These are phyloP conservation scores for Chlorella sp. DNA, from an alignment of 139 green algal species.

Conservation along the genomic window DNA sequence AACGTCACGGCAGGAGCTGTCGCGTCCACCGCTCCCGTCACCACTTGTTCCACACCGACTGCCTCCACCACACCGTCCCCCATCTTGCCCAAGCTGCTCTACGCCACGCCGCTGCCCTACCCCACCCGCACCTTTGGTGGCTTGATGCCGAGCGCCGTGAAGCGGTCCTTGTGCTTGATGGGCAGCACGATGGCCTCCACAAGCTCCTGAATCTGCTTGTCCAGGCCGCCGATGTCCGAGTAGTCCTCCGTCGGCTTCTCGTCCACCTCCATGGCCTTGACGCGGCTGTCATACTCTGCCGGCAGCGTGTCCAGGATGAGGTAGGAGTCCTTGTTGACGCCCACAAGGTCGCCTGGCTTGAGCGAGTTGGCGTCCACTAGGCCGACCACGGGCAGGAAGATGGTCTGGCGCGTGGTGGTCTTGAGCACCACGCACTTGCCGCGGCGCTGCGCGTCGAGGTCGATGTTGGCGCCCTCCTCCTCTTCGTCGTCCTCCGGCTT, in stretches of 20 bases:
- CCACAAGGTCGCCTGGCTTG: slow-evolving; percentile 91
- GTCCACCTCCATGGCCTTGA: slow-evolving; percentile 97
- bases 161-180: slow-evolving; percentile 95
- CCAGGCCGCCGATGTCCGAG: slow-evolving; percentile 92
- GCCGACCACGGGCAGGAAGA: slow-evolving; percentile 97
- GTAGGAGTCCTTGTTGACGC: slow-evolving; percentile 99
- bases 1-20: no score
- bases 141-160: slow-evolving; percentile 87
- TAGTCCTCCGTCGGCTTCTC: slow-evolving; percentile 99
- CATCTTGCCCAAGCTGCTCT: no score
- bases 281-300: slow-evolving; percentile 95
- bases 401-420: slow-evolving; percentile 93
- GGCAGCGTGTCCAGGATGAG: slow-evolving; percentile 96
- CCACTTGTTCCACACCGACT: no score
- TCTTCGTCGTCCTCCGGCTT: slow-evolving; percentile 88
- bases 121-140: slow-evolving; percentile 82
- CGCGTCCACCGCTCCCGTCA: no score
- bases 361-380: slow-evolving; percentile 87
- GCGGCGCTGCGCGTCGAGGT: slow-evolving; percentile 85
- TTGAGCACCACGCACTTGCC: slow-evolving; percentile 98
- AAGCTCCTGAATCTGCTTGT: slow-evolving; percentile 99
- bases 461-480: slow-evolving; percentile 74
- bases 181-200: slow-evolving; percentile 97
- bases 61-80: no score
- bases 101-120: no score